Evolutionary conservation across 140 eudicot species (phyloP).

Genomic region (Ambrosia hybrid): DNA sequence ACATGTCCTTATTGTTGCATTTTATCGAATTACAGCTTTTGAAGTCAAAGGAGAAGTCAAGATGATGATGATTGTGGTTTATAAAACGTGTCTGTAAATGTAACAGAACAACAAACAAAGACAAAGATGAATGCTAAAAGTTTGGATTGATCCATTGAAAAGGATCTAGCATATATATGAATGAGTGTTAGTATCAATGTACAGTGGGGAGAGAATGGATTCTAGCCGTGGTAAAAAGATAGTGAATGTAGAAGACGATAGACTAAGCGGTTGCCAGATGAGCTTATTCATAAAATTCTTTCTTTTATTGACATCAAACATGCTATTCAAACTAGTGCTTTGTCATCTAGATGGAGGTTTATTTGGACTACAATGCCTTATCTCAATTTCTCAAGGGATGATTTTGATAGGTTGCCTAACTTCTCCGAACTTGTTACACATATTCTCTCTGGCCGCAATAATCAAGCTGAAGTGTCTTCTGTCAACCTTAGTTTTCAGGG

Average conservation of each 20-base stretch:
- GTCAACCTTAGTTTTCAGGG: not conserved
- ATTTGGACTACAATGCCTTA: constrained; percentile 20
- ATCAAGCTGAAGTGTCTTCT: not conserved
- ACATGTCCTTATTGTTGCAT: too few species aligned
- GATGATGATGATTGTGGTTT: too few species aligned
- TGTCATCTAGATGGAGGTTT: constrained; percentile 23
- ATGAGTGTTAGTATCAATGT: not conserved
- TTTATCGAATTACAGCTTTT: too few species aligned
- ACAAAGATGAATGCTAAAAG: too few species aligned
- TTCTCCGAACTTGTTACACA: constrained; percentile 1
- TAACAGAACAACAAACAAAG: too few species aligned
- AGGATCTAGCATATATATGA: too few species aligned
- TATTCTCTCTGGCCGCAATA: constrained; percentile 16
- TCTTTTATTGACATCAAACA: constrained; percentile 12
- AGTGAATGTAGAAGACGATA: constrained; percentile 6
- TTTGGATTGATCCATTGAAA: too few species aligned
- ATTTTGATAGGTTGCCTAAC: not conserved
- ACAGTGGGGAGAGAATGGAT: constrained; percentile 2
- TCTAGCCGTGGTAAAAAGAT: not conserved
- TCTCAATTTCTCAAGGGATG: constrained; percentile 2
- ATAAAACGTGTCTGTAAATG: too few species aligned
- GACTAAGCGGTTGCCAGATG: constrained; percentile 28
- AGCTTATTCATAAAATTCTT: constrained; percentile 17
- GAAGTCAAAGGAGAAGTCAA: too few species aligned
- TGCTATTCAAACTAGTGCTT: not conserved